Evolutionary conservation across 2,329 filamentous ascomycete species (phyloP).

Genomic region (Colletotrichum cuscutae): DNA sequence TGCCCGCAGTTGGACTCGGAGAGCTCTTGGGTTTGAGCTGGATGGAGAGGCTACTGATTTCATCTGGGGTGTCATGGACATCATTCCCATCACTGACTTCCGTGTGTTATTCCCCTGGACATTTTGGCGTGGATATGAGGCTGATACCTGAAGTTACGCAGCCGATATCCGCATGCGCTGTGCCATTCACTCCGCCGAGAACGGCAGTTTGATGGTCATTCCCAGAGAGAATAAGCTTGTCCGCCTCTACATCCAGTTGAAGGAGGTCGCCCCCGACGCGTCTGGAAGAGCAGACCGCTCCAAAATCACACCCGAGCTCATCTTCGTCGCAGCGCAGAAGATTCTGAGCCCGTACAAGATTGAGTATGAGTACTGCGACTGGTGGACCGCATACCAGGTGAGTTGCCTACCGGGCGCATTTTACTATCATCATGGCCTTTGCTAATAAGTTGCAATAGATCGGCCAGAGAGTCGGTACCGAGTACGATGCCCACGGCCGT

Average conservation of each 20-base stretch:
- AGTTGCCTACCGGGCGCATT: not conserved
- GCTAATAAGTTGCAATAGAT: slow-evolving; percentile 62
- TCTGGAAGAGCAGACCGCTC: slow-evolving; percentile 62
- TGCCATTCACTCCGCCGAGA: slow-evolving; percentile 64
- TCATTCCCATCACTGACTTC: slow-evolving; percentile 58
- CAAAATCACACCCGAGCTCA: slow-evolving; percentile 70
- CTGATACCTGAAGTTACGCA: not conserved
- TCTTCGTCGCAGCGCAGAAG: slow-evolving; percentile 69
- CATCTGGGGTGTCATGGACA: slow-evolving; percentile 58
- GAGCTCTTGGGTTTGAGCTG: slow-evolving; percentile 65
- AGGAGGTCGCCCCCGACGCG: slow-evolving; percentile 53
- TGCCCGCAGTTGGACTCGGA: slow-evolving; percentile 73
- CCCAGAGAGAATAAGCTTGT: slow-evolving; percentile 72
- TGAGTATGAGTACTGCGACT: slow-evolving; percentile 70
- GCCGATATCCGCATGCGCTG: slow-evolving; percentile 66
- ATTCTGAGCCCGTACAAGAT: slow-evolving; percentile 76
- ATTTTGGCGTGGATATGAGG: not conserved
- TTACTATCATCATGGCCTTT: slow-evolving; percentile 35
- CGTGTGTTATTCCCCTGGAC: slow-evolving; percentile 34
- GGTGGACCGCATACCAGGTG: slow-evolving; percentile 75
- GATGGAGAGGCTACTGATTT: slow-evolving; percentile 64
- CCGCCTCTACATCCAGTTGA: slow-evolving; percentile 73
- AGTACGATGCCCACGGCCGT: slow-evolving; percentile 65
- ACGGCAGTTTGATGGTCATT: slow-evolving; percentile 72
- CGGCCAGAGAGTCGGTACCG: slow-evolving; percentile 70